phyloP scores from a whole-genome alignment of 164 flowering plant species.

The Buxus sempervirens region DNA sequence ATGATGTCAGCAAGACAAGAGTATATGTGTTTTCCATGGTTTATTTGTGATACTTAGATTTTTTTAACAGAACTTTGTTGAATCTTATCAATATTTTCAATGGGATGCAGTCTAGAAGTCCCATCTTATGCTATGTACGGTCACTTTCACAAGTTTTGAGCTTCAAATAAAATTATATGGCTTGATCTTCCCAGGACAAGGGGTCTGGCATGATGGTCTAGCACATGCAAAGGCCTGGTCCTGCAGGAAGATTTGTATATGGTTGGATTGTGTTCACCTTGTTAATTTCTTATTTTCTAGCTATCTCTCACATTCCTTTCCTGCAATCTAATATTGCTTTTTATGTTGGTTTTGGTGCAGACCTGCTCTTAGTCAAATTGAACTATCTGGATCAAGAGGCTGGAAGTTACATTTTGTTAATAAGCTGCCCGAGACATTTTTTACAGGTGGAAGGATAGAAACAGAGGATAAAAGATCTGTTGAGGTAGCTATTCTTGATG shows the following conservation, averaged over 20 bases:
- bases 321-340: background rate
- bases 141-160: background rate
- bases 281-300: background rate
- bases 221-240: background rate
- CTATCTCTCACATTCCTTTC: background rate
- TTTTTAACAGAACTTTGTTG: background rate
- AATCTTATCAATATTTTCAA: background rate
- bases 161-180: background rate
- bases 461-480: slow-evolving; percentile 30
- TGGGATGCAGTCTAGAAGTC: background rate
- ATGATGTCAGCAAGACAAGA: background rate
- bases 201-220: too few species aligned
- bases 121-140: background rate
- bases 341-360: slow-evolving; percentile 26
- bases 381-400: slow-evolving; percentile 30
- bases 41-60: background rate
- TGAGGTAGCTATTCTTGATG: slow-evolving; percentile 34
- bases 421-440: slow-evolving; percentile 34
- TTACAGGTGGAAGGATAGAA: slow-evolving; percentile 38
- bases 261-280: background rate
- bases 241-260: background rate
- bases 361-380: slow-evolving; percentile 16
- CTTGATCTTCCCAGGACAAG: background rate
- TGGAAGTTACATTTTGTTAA: slow-evolving; percentile 36
- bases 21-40: background rate